These are phyloP conservation scores for Henckelia pumila DNA, from an alignment of 257 asterid species.

Conservation along the genomic window DNA sequence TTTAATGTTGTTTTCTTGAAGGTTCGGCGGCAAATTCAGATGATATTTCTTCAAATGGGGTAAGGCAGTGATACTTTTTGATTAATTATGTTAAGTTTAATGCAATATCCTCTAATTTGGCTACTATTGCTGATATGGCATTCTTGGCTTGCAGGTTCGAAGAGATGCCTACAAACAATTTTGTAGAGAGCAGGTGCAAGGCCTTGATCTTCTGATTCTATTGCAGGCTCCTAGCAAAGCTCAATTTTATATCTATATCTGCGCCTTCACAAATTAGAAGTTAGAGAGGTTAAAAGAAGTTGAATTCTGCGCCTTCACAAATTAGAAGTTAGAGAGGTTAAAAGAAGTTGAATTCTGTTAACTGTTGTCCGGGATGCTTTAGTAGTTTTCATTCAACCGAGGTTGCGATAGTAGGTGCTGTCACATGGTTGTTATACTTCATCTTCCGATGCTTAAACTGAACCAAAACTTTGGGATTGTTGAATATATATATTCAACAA, in stretches of 20 bases:
- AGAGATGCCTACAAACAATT: conserved; percentile 97
- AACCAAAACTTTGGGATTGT: neutral
- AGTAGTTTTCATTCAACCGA: neutral
- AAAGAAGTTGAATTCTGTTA: neutral
- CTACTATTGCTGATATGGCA: conserved; percentile 13
- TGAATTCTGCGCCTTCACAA: conserved; percentile 2
- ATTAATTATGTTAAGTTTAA: conserved; percentile 12
- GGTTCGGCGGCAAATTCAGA: conserved; percentile 86
- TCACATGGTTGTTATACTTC: neutral
- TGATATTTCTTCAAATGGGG: conserved; percentile 95
- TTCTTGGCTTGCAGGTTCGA: conserved; percentile 65
- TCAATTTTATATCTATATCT: conserved; percentile 1
- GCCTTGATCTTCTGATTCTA: conserved; percentile 11
- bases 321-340: conserved; percentile 4
- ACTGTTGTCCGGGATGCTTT: neutral
- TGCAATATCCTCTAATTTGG: conserved; percentile 11
- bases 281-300: conserved; percentile 3
- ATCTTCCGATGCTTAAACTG: neutral
- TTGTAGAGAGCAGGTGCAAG: conserved; percentile 86
- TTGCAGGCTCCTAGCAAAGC: conserved; percentile 7
- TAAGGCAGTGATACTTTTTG: conserved; percentile 27
- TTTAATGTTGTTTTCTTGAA: conserved; percentile 33
- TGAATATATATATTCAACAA: too few species aligned
- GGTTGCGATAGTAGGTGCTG: neutral
- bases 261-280: conserved; percentile 6